A percentile compares a stretch with the other conserved stretches of the same genome.
Evolutionary conservation across 306 rosid genomes (phyloP).

Genomic region (Trifolium pratense): DNA sequence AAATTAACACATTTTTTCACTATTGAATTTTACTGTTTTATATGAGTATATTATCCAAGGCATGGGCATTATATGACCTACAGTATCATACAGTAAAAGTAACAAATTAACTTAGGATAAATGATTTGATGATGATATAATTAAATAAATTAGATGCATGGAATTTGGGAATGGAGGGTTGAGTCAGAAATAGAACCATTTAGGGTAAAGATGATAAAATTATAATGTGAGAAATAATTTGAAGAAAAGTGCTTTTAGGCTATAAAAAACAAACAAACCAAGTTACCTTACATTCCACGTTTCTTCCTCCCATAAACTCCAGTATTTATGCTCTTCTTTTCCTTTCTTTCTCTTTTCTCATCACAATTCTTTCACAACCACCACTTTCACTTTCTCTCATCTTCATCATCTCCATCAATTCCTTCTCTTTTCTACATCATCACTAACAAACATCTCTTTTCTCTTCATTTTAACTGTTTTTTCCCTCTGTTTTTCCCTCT

Average conservation of each 20-base stretch:
- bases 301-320: constrained; percentile 53
- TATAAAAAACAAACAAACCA: constrained; percentile 53
- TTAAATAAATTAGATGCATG: constrained; percentile 30
- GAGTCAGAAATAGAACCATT: constrained; percentile 41
- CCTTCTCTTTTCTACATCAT: constrained; percentile 41
- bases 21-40: neutral
- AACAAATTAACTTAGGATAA: constrained; percentile 28
- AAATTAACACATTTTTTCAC: neutral
- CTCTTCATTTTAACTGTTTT: neutral
- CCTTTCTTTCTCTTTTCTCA: constrained; percentile 40
- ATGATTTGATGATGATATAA: neutral
- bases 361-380: constrained; percentile 24
- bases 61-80: neutral
- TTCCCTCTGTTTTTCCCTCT: neutral
- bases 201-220: constrained; percentile 23
- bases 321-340: constrained; percentile 66
- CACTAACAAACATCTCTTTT: neutral
- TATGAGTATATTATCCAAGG: neutral
- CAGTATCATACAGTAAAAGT: neutral
- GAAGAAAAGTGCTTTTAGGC: constrained; percentile 47
- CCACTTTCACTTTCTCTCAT: constrained; percentile 42
- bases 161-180: constrained; percentile 31
- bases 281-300: constrained; percentile 87
- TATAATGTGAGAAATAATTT: constrained; percentile 28
- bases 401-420: constrained; percentile 30